These are phyloP conservation scores for Metarhizium guizhouense DNA, from an alignment of 2,329 filamentous ascomycete genomes.

Conservation along the genomic window DNA sequence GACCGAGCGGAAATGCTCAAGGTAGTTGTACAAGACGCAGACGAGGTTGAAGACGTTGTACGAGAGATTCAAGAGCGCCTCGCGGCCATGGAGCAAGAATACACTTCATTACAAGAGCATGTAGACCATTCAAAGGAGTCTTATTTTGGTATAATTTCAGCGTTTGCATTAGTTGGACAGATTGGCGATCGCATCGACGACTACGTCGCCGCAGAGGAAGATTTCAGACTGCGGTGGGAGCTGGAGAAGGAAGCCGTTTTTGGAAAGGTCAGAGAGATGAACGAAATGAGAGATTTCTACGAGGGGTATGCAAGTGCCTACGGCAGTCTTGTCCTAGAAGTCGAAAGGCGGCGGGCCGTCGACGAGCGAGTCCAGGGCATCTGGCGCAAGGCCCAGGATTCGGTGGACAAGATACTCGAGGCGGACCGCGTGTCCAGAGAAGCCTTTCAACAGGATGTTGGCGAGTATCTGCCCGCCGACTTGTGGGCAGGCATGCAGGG, in stretches of 20 bases:
- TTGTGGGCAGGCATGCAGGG: conserved; percentile 71
- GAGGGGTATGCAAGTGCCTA: conserved; percentile 81
- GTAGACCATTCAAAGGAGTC: conserved; percentile 40
- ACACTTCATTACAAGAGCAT: conserved; percentile 54
- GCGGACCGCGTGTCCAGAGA: conserved; percentile 67
- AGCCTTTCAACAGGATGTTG: conserved; percentile 70
- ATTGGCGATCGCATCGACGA: conserved; percentile 56
- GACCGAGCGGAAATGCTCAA: conserved; percentile 77
- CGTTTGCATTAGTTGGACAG: conserved; percentile 58
- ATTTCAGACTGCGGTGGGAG: conserved; percentile 61
- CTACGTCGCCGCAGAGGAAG: conserved; percentile 55
- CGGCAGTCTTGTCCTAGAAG: conserved; percentile 74
- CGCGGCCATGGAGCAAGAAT: conserved; percentile 66
- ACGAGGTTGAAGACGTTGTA: conserved; percentile 57
- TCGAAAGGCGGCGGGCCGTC: conserved; percentile 62
- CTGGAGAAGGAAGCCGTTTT: conserved; percentile 64
- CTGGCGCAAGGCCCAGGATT: conserved; percentile 67
- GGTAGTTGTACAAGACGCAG: conserved; percentile 65
- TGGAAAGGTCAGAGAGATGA: conserved; percentile 64
- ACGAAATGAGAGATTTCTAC: conserved; percentile 72
- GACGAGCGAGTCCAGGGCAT: conserved; percentile 67
- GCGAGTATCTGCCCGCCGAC: conserved; percentile 79
- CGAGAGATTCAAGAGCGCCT: conserved; percentile 66
- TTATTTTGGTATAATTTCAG: conserved; percentile 49
- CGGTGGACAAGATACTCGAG: conserved; percentile 65